Evolutionary conservation across 129 eudicot genomes (phyloP).

Genomic region (Artemisia argyi): DNA sequence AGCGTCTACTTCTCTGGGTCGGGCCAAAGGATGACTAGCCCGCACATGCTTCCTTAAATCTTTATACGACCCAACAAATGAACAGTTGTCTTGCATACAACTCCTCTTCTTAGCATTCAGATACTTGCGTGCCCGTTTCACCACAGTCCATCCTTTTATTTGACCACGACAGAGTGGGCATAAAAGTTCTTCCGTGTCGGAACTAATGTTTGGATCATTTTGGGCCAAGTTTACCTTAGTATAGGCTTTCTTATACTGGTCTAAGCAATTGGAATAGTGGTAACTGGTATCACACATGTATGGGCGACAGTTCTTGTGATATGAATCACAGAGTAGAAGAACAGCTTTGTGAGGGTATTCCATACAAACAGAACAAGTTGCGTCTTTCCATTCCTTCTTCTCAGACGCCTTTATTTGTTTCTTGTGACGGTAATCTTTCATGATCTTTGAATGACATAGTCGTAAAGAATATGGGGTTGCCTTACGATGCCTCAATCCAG

Average conservation of each 20-base stretch:
- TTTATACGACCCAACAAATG: conserved; percentile 49
- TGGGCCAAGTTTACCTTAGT: conserved; percentile 34
- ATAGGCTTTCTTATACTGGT: conserved; percentile 63
- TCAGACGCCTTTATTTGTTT: conserved; percentile 37
- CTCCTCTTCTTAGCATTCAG: conserved; percentile 48
- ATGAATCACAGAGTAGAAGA: conserved; percentile 49
- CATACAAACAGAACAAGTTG: conserved; percentile 51
- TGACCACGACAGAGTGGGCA: conserved; percentile 73
- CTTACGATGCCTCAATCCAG: conserved; percentile 33
- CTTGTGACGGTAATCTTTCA: conserved; percentile 34
- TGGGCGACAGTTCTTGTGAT: conserved; percentile 54
- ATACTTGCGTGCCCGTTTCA: conserved; percentile 53
- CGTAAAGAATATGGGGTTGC: conserved; percentile 31
- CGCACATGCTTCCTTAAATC: conserved; percentile 50
- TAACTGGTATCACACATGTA: conserved; percentile 57
- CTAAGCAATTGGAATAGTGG: conserved; percentile 55
- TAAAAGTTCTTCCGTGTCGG: conserved; percentile 34
- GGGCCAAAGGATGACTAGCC: conserved; percentile 46
- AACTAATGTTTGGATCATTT: conserved; percentile 24
- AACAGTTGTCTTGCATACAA: conserved; percentile 57
- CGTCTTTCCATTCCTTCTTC: conserved; percentile 54
- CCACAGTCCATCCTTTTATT: conserved; percentile 71
- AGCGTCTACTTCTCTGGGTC: conserved; percentile 67
- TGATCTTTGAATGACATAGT: conserved; percentile 35
- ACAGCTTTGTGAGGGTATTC: conserved; percentile 62